These are phyloP conservation scores for Globisporangium echinulatum DNA, from an alignment of 352 stramenopile species.

Conservation along the genomic window DNA sequence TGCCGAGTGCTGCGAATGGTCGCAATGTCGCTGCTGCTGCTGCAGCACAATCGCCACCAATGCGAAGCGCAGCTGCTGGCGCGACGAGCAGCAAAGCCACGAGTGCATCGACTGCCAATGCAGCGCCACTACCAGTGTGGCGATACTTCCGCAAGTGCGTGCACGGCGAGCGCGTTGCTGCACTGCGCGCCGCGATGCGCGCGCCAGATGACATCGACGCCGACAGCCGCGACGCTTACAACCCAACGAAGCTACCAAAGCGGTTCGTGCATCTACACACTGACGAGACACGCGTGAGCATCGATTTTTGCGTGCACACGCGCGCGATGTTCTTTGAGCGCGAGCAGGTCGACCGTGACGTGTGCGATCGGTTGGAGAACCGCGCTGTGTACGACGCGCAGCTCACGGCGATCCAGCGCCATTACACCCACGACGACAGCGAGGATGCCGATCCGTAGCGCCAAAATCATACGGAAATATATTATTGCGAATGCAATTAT, in stretches of 20 bases:
- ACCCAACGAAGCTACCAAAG: slow-evolving; percentile 28
- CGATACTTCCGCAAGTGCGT: slow-evolving; percentile 34
- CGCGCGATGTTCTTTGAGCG: slow-evolving; percentile 39
- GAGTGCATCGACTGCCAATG: not conserved
- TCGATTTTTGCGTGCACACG: slow-evolving; percentile 31
- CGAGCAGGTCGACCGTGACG: slow-evolving; percentile 39
- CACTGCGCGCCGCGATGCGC: slow-evolving; percentile 26
- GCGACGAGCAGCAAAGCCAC: no score
- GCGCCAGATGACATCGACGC: slow-evolving; percentile 29
- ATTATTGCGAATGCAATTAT: no score
- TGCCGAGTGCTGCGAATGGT: no score
- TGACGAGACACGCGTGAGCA: slow-evolving; percentile 29
- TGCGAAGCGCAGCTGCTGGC: not conserved
- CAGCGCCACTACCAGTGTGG: slow-evolving; percentile 19
- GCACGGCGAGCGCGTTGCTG: slow-evolving; percentile 21
- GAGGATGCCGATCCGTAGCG: no score
- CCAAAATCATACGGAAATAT: no score
- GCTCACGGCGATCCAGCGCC: slow-evolving; percentile 10
- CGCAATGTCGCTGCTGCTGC: not conserved
- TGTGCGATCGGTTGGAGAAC: slow-evolving; percentile 46
- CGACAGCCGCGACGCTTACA: slow-evolving; percentile 46
- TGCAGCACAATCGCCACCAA: not conserved
- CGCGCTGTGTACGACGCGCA: slow-evolving; percentile 25
- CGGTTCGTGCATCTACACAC: slow-evolving; percentile 40
- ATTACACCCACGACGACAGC: not conserved